Conservation (phyloP, 2,329 filamentous ascomycete genomes). For the Cladosporium phlei region DNA sequence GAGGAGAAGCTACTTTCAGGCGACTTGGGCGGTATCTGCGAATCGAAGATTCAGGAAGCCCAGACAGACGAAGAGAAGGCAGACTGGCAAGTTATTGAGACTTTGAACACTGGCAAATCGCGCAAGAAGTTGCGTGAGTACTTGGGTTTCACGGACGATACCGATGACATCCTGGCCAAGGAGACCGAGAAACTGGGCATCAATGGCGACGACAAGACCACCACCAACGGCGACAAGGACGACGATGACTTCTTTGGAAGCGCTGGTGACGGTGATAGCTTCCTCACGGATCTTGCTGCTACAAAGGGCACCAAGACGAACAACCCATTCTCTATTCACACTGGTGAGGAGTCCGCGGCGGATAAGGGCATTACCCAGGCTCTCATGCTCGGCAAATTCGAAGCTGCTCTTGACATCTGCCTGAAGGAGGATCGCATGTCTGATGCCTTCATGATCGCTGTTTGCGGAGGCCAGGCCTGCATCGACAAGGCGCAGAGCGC, state of each 20-base stretch:
- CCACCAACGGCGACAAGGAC: slow-evolving; percentile 26
- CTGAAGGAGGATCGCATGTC: slow-evolving; percentile 84
- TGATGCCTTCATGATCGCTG: slow-evolving; percentile 96
- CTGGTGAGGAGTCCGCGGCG: slow-evolving; percentile 73
- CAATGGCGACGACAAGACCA: slow-evolving; percentile 52
- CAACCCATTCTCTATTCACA: slow-evolving; percentile 87
- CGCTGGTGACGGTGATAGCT: slow-evolving; percentile 70
- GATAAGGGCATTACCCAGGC: slow-evolving; percentile 85
- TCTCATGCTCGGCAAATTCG: slow-evolving; percentile 84
- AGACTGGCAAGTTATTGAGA: slow-evolving; percentile 93
- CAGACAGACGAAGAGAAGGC: slow-evolving; percentile 87
- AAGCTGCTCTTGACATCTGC: slow-evolving; percentile 82
- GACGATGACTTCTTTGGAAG: slow-evolving; percentile 67
- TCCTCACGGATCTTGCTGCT: slow-evolving; percentile 76
- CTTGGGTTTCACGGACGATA: slow-evolving; percentile 70
- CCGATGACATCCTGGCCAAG: slow-evolving; percentile 44
- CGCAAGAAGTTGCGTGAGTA: slow-evolving; percentile 81
- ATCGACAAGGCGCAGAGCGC: slow-evolving; percentile 90
- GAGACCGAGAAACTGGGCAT: slow-evolving; percentile 34
- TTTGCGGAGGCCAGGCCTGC: slow-evolving; percentile 88
- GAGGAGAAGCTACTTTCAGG: slow-evolving; percentile 75
- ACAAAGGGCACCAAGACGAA: slow-evolving; percentile 91
- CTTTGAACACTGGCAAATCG: slow-evolving; percentile 78
- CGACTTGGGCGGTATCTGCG: slow-evolving; percentile 73
- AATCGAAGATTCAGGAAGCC: slow-evolving; percentile 68